phyloP scores from a whole-genome alignment of 305 asterid genomes.

The Vinca major region DNA sequence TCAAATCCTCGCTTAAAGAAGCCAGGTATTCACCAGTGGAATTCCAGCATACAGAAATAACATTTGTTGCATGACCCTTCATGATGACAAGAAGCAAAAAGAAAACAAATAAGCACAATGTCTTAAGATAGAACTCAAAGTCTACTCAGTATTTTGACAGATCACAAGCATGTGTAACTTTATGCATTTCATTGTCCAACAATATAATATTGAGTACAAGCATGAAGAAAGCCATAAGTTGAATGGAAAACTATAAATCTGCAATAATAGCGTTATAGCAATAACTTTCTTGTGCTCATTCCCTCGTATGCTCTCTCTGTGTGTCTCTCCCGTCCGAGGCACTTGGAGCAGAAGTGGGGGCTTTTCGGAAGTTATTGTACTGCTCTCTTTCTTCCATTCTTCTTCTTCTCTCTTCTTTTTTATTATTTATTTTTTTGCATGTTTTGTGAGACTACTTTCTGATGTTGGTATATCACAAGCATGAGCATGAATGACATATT shows the following conservation, averaged over 20 bases:
- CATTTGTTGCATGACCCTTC: conserved; percentile 25
- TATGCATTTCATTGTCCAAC: neutral
- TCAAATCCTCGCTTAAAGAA: conserved; percentile 27
- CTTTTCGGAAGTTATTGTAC: neutral
- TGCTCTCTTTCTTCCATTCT: neutral
- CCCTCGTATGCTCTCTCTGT: neutral
- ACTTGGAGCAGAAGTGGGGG: neutral
- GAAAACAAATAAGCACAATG: conserved; percentile 5
- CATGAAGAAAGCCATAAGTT: neutral
- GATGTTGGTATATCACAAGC: neutral
- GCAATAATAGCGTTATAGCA: neutral
- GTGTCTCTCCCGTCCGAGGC: neutral
- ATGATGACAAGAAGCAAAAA: neutral
- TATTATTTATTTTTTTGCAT: no score
- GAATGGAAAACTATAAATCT: neutral
- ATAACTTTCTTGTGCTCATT: neutral
- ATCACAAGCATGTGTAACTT: neutral
- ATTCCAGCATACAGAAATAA: conserved; percentile 30
- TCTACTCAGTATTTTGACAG: neutral
- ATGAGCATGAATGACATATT: neutral
- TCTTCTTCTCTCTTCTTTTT: no score
- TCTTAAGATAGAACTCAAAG: neutral
- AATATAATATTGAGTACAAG: neutral
- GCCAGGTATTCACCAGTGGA: conserved; percentile 28
- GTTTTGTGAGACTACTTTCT: neutral